Evolutionary conservation across 257 asterid species (phyloP).

Genomic region (Solanum bulbocastanum): DNA sequence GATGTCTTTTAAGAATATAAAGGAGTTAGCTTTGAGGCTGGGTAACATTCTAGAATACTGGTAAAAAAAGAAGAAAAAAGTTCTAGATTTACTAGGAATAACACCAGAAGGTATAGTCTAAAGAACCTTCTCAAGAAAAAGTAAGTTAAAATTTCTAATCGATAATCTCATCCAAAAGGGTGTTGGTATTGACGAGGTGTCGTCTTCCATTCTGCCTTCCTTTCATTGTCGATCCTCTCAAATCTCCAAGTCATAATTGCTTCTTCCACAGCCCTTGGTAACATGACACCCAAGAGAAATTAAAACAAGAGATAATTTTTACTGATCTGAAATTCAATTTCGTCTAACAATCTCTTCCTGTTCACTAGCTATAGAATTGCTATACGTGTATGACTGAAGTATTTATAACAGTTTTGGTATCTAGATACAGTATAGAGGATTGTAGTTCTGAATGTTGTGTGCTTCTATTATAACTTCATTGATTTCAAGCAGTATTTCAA

Average conservation of each 20-base stretch:
- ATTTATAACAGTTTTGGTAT: neutral
- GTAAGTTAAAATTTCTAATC: neutral
- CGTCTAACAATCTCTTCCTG: neutral
- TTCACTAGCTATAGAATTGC: neutral
- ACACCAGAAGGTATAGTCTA: neutral
- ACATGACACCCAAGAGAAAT: neutral
- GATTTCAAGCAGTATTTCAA: neutral
- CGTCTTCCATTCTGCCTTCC: neutral
- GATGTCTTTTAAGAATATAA: neutral
- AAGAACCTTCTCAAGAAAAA: neutral
- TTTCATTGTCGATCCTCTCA: neutral
- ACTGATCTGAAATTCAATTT: neutral
- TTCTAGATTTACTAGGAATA: neutral
- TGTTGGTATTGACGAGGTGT: neutral
- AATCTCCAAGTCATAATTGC: neutral
- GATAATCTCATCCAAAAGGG: too few relatives aligned
- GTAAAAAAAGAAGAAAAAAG: neutral
- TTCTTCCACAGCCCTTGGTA: neutral
- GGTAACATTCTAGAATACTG: neutral
- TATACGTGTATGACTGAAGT: neutral
- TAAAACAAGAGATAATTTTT: neutral
- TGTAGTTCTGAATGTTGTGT: neutral
- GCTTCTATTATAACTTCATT: neutral
- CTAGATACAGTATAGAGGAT: neutral
- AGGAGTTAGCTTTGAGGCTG: neutral